Base-by-base conservation (phyloP, 257 asterid genomes). In the Ophiorrhiza pumila region DNA sequence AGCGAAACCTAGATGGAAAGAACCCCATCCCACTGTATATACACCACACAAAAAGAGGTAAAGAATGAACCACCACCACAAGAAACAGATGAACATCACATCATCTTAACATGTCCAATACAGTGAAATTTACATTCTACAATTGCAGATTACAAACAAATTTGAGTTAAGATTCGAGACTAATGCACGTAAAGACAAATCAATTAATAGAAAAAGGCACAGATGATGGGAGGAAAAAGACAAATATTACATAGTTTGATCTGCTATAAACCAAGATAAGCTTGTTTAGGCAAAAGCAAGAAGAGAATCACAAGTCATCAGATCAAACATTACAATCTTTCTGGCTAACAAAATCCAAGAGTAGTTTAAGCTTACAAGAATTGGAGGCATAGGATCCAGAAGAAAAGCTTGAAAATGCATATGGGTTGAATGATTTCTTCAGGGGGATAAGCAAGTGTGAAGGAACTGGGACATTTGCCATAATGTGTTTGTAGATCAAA, bases 391-490 rank as follows among this genome's bases (percentile, higher is more conserved):
- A 85, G 39, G 96, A 75, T 60, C 86, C 88, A 34, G 90, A 63
- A 23, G 89, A 73, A 35, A 74, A 74, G 72, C 82, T 75, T 62
- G 88, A 78, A 71, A 80, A 81, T 46, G 90, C 83, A 65, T 85
- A 87, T 0, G 96, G 85, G 81, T 83, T 80, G 74, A 89, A 85
- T 32, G 98, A 80, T 84, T 89, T 83, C 85, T 69, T 87, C 74
- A 94, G 83, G 65, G 97, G 93, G 66, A 80, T 69, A 22, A 91
- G 97, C 81, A 94, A 80, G 83, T 85, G 81, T 32, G 91, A 78
- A 43, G 99, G 99, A 63, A 94, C 86, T 32, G 98, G 95, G 63
- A 94, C 89, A 78, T 88, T 90, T 18, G 97, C 88, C 70, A 87
- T 79, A 42, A 94, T 70, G 84, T 91, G 93, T 72, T 91, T 91